Conservation (phyloP, 306 rosid genomes). For the Urtica urens region DNA sequence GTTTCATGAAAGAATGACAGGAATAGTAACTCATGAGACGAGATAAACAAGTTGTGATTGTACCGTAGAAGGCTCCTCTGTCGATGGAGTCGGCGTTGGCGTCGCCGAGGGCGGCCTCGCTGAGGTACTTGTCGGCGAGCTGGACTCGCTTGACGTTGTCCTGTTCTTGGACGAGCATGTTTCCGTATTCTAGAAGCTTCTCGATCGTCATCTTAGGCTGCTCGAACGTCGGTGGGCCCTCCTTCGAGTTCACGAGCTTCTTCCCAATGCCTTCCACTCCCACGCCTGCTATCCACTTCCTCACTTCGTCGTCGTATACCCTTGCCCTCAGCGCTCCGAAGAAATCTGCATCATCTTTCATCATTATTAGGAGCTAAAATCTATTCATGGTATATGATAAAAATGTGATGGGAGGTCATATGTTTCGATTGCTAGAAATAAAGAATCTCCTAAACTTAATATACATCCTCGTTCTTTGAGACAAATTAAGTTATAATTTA, state of each 20-base stretch:
- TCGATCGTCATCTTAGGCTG: slow-evolving; percentile 46
- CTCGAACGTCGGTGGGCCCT: slow-evolving; percentile 41
- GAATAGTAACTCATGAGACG: no score
- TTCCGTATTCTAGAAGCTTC: slow-evolving; percentile 38
- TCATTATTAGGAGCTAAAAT: neutral
- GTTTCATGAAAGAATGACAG: neutral
- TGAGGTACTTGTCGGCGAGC: slow-evolving; percentile 37
- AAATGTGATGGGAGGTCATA: no score
- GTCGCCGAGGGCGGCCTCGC: slow-evolving; percentile 43
- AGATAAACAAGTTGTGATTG: no score
- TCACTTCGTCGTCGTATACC: slow-evolving; percentile 46
- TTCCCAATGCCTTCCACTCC: slow-evolving; percentile 37
- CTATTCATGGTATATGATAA: no score
- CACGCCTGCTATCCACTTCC: slow-evolving; percentile 38
- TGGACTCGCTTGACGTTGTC: slow-evolving; percentile 44
- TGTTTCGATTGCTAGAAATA: no score
- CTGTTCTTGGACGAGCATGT: slow-evolving; percentile 41
- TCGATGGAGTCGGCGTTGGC: slow-evolving; percentile 29
- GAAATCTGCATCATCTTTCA: slow-evolving; percentile 26
- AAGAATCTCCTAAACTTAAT: no score
- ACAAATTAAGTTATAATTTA: no score
- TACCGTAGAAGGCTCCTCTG: slow-evolving; percentile 30
- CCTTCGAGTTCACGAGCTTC: slow-evolving; percentile 47
- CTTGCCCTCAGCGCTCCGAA: slow-evolving; percentile 46
- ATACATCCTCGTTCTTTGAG: no score